Conservation (phyloP, 2,329 filamentous ascomycete genomes). For the Myriosclerotinia curreyana region DNA sequence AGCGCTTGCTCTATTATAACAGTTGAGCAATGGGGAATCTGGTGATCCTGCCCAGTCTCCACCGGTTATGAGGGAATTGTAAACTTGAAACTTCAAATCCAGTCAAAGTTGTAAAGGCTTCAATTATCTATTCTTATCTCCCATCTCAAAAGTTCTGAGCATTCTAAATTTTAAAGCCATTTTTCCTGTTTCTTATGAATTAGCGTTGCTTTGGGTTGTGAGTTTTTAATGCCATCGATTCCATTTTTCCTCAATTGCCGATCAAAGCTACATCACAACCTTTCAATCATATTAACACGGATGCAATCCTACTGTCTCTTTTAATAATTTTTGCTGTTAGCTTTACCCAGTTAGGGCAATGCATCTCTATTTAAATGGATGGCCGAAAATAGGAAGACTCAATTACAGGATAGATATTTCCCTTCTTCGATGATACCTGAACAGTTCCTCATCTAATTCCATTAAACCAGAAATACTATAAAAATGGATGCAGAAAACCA, state of each 20-base stretch:
- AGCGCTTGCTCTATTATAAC: no score
- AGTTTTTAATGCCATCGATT: neutral
- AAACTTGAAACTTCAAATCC: no score
- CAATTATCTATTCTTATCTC: no score
- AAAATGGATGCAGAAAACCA: neutral
- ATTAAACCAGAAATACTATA: no score
- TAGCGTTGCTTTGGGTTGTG: no score
- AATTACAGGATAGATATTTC: neutral
- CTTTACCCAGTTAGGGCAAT: neutral
- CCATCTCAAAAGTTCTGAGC: no score
- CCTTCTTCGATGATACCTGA: neutral
- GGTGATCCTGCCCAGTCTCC: no score
- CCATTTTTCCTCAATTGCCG: neutral
- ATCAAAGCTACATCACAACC: neutral
- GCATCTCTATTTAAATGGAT: neutral
- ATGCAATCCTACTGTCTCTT: neutral
- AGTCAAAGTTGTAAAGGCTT: no score
- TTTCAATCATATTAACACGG: neutral
- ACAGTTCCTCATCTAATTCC: neutral
- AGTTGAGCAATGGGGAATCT: no score
- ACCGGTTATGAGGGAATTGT: no score
- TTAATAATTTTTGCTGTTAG: neutral
- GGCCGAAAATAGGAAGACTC: neutral
- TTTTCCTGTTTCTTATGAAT: no score
- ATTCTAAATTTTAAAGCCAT: no score